Evolutionary conservation across 1,139 yeast genomes (phyloP).

Genomic region (Yarrowia galli): DNA sequence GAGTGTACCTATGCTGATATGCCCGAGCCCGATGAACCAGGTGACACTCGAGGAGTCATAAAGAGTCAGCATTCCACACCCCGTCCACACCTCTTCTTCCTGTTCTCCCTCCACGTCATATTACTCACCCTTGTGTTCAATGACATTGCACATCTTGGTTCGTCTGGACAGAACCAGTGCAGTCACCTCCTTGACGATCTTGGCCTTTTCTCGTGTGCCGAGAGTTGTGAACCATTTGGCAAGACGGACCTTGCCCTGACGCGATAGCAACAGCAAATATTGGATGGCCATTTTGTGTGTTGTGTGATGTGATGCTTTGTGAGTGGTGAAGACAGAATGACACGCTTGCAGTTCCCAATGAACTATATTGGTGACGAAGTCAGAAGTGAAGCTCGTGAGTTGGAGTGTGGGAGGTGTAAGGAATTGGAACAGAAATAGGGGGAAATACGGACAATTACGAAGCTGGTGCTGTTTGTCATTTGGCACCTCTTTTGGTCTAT

Average conservation of each 20-base stretch:
- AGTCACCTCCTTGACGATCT: slow-evolving; percentile 83
- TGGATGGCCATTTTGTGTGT: slow-evolving; percentile 66
- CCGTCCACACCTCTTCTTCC: no score
- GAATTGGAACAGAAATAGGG: neutral
- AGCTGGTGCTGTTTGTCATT: no score
- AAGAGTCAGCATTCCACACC: no score
- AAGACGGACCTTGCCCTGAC: slow-evolving; percentile 94
- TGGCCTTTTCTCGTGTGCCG: slow-evolving; percentile 81
- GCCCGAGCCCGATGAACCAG: no score
- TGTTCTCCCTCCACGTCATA: neutral
- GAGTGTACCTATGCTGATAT: no score
- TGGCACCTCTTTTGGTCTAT: no score
- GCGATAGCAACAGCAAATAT: slow-evolving; percentile 79
- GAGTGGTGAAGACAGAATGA: slow-evolving; percentile 33
- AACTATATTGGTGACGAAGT: slow-evolving; percentile 24
- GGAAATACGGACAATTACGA: neutral
- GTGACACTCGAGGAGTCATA: no score
- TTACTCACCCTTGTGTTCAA: slow-evolving; percentile 70
- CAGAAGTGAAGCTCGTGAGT: neutral
- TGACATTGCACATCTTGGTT: slow-evolving; percentile 94
- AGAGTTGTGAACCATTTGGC: slow-evolving; percentile 92
- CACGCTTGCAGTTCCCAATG: slow-evolving; percentile 35
- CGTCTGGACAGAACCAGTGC: slow-evolving; percentile 84
- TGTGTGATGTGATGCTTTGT: slow-evolving; percentile 26
- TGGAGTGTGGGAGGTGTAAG: neutral